Conservation (phyloP, 2,329 filamentous ascomycete genomes). For the Colletotrichum paranaense region DNA sequence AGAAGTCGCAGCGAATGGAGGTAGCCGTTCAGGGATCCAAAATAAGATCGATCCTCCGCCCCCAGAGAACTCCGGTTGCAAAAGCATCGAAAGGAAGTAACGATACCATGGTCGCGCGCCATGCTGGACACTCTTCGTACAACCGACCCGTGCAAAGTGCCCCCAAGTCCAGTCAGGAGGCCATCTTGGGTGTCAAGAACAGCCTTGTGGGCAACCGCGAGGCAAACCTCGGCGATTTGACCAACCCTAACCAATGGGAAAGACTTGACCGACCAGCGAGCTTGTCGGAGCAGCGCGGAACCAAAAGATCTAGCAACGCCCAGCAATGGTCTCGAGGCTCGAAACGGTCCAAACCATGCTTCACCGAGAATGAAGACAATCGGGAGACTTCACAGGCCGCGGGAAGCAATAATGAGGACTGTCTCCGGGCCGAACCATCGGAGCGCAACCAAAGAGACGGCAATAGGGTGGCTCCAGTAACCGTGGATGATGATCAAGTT, state of each 20-base stretch:
- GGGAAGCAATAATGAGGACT: background rate
- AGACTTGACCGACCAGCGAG: background rate
- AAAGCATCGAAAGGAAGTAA: background rate
- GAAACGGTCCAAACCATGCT: conserved; percentile 4
- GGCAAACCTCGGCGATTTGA: background rate
- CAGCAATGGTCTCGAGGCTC: background rate
- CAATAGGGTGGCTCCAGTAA: background rate
- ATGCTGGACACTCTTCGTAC: conserved; percentile 5
- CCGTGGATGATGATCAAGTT: background rate
- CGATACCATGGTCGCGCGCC: background rate
- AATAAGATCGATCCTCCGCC: background rate
- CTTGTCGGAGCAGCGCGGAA: too few relatives aligned
- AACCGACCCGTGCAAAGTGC: conserved; percentile 6
- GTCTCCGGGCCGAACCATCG: background rate
- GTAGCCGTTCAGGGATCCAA: background rate
- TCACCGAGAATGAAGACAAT: background rate
- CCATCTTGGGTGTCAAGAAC: background rate
- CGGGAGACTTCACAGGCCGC: background rate
- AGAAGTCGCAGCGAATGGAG: conserved; percentile 2
- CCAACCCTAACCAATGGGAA: background rate
- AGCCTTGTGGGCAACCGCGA: conserved; percentile 1
- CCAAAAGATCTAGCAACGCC: background rate
- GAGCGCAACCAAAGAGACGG: background rate
- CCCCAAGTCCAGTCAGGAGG: background rate
- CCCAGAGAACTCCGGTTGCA: background rate